Evolutionary conservation across 768 basidiomycete genomes (phyloP).

Genomic region (Tephrocybe sp.): DNA sequence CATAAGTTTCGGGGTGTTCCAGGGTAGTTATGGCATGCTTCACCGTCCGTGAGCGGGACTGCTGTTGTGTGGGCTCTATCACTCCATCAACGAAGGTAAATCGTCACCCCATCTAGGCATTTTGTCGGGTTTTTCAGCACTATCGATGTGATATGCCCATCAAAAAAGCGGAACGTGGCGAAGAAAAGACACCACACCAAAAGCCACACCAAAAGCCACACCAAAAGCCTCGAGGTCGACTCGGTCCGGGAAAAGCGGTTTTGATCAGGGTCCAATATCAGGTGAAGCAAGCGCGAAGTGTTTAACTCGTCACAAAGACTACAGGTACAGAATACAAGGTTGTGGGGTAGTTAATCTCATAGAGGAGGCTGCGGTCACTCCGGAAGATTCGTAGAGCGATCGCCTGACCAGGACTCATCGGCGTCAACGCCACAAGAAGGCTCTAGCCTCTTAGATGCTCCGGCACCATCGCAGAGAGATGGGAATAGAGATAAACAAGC

Average conservation of each 20-base stretch:
- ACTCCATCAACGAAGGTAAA: background rate
- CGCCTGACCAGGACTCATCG: background rate
- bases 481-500: background rate
- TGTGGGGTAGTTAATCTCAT: background rate
- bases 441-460: background rate
- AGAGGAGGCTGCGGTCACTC: background rate
- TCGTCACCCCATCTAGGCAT: slow-evolving; percentile 1
- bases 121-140: slow-evolving; percentile 2
- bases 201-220: background rate
- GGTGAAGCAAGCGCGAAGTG: no score
- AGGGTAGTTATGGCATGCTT: no score
- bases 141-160: slow-evolving; percentile 8
- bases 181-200: background rate
- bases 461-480: background rate
- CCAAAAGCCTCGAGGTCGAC: slow-evolving; percentile 8
- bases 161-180: slow-evolving; percentile 1
- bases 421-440: background rate
- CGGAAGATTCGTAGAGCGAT: slow-evolving; percentile 7
- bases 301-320: no score
- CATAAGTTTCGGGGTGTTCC: no score
- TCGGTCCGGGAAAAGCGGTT: slow-evolving; percentile 6
- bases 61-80: background rate
- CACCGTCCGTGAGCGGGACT: background rate
- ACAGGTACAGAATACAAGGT: background rate
- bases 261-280: no score